Percentiles rank a stretch among this genome's conserved stretches.
phyloP scores from a whole-genome alignment of 495 filamentous ascomycete species.

The Recurvomyces mirabilis region DNA sequence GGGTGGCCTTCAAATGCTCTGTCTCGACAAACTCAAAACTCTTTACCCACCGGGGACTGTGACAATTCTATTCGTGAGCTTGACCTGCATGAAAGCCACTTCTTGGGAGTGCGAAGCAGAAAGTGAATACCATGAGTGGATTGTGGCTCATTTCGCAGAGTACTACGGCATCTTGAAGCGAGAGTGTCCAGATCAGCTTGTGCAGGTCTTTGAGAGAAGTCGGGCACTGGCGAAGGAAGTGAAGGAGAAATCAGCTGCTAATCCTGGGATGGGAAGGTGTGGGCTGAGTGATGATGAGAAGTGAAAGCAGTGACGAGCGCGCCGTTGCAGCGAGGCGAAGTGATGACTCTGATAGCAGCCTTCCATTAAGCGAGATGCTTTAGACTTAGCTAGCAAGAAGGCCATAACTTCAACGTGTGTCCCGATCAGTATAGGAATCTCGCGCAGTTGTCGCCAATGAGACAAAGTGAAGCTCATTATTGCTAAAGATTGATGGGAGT shows the following conservation, averaged over 20 bases:
- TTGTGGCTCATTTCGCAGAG: conserved; percentile 3
- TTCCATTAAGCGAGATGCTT: no score
- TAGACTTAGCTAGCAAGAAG: no score
- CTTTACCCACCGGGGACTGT: background rate
- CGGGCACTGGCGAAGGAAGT: background rate
- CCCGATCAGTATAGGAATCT: no score
- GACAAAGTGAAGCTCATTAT: no score
- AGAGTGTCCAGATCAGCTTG: background rate
- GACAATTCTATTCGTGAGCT: background rate
- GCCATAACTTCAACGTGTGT: no score
- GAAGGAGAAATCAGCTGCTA: background rate
- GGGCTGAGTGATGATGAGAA: background rate
- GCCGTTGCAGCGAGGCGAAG: no score
- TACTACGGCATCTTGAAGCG: background rate
- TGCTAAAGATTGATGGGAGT: no score
- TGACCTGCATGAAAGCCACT: background rate
- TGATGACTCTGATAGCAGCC: no score
- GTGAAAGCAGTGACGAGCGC: no score
- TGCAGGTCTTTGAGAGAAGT: background rate
- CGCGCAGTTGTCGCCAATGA: no score
- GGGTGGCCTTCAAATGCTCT: conserved; percentile 2
- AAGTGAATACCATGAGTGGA: background rate
- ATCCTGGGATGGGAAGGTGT: background rate
- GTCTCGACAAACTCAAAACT: conserved; percentile 5
- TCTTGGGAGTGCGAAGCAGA: background rate